A percentile compares a stretch with the other conserved stretches of the same genome.
Conservation (phyloP, 441 rosid genomes). For the Erysimum pusillum region DNA sequence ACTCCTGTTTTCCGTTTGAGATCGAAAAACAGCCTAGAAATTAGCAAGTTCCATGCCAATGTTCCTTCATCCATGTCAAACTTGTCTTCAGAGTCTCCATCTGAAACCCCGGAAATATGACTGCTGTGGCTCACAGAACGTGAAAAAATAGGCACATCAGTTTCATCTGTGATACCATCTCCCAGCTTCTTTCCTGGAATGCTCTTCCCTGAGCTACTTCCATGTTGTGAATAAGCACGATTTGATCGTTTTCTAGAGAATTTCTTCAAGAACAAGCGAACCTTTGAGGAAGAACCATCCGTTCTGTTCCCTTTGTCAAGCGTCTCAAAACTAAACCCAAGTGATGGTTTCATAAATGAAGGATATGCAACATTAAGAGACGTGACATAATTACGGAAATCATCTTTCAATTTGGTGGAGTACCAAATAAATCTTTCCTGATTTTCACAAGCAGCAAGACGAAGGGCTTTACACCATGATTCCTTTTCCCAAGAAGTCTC, state of each 20-base stretch:
- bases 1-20: conserved; percentile 58
- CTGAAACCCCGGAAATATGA: conserved; percentile 59
- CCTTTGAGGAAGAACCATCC: conserved; percentile 77
- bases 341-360: conserved; percentile 73
- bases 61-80: conserved; percentile 79
- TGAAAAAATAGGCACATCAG: conserved; percentile 46
- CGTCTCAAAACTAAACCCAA: conserved; percentile 59
- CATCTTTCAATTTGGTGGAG: conserved; percentile 63
- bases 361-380: conserved; percentile 74
- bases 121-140: conserved; percentile 57
- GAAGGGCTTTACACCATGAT: conserved; percentile 97
- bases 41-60: conserved; percentile 85
- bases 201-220: conserved; percentile 50
- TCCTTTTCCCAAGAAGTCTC: conserved; percentile 99
- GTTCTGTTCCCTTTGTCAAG: conserved; percentile 59
- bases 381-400: conserved; percentile 68
- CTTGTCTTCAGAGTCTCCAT: conserved; percentile 72
- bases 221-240: conserved; percentile 56
- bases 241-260: conserved; percentile 71
- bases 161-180: conserved; percentile 52
- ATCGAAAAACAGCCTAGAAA: conserved; percentile 93
- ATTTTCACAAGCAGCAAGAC: conserved; percentile 82
- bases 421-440: conserved; percentile 65
- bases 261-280: conserved; percentile 71
- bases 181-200: conserved; percentile 47